Evolutionary conservation across 345 rosid species (phyloP), one percentile per base, ranked within the genome.

Genomic region (Turritis glabra): DNA sequence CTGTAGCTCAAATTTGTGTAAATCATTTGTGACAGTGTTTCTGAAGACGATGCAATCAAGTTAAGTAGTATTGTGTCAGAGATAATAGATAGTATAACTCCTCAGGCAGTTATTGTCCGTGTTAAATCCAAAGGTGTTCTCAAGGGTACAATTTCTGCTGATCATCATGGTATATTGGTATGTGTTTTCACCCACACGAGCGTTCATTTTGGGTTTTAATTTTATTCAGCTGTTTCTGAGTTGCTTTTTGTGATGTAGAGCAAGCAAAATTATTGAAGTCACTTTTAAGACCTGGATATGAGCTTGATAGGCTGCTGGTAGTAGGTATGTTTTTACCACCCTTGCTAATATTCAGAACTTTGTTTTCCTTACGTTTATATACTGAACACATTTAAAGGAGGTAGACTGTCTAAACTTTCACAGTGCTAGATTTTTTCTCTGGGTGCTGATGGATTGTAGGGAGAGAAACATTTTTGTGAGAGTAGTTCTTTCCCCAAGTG

Each of bases 101-200:
- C 90, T 35, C 80, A 74, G 81, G 86, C 81, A 33, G 83, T 92
- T 33, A 51, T 82, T 71, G 84, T 95, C 41, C 79, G 72, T 79
- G 84, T 90, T 69, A 84, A 83, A 43, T 83, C 84, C 40, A 90
- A 82, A 75, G 83, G 82, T 67, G 64, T 81, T 79, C 72, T 82
- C 66, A 92, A 80, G 88, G 99, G 99, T 69, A 85, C 83, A 75
- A 83, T 95, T 72, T 68, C 85, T 54, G 70, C 80, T 55, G 99
- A 95, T 81, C 96, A 86, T 80, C 90, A 84, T 80, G 99, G 99
- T n/a, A n/a, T n/a, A n/a, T n/a, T n/a, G n/a, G n/a, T 95, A 86
- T 57, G 53, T 71, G 17, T 59, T 76, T 66, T 71, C 76, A 75
- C 59, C 15, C 23, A 6, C 46, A 30, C 6, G 21, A 30, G 7